phyloP scores from a whole-genome alignment of 2,329 filamentous ascomycete genomes.

The Aspergillus neoniger region DNA sequence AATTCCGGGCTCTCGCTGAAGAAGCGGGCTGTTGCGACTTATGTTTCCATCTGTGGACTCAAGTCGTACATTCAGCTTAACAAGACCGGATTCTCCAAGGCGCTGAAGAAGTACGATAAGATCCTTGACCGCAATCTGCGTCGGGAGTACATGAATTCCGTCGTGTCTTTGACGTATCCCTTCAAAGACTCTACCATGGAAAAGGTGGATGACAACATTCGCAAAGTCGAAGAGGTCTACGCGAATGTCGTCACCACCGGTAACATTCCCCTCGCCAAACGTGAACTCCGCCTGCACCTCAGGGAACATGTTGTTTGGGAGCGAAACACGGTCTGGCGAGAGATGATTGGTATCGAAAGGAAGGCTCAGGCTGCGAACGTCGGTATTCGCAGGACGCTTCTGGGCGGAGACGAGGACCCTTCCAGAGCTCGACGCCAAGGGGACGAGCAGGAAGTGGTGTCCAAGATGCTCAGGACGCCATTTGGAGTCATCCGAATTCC shows the following conservation, averaged over 20 bases:
- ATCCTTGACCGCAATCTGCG: conserved; percentile 82
- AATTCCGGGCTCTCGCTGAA: conserved; percentile 81
- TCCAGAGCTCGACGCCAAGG: conserved; percentile 75
- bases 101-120: conserved; percentile 98
- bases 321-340: conserved; percentile 96
- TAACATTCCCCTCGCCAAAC: conserved; percentile 73
- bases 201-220: conserved; percentile 70
- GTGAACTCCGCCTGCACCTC: conserved; percentile 85
- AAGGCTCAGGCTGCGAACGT: conserved; percentile 93
- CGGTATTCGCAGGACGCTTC: conserved; percentile 73
- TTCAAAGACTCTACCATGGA: conserved; percentile 75
- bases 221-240: conserved; percentile 75
- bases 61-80: conserved; percentile 97
- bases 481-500: conserved; percentile 76
- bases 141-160: conserved; percentile 69
- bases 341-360: conserved; percentile 97
- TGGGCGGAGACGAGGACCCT: conserved; percentile 72
- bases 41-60: conserved; percentile 90
- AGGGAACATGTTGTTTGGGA: conserved; percentile 99
- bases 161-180: conserved; percentile 76
- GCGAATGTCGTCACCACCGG: conserved; percentile 79
- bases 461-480: conserved; percentile 75
- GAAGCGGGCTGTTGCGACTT: conserved; percentile 82
- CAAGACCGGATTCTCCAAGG: conserved; percentile 93
- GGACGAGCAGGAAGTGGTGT: conserved; percentile 68